A percentile compares a stretch with the other conserved stretches of the same genome.
Conservation (phyloP, 768 basidiomycete species). For the Tulasnella sp. region DNA sequence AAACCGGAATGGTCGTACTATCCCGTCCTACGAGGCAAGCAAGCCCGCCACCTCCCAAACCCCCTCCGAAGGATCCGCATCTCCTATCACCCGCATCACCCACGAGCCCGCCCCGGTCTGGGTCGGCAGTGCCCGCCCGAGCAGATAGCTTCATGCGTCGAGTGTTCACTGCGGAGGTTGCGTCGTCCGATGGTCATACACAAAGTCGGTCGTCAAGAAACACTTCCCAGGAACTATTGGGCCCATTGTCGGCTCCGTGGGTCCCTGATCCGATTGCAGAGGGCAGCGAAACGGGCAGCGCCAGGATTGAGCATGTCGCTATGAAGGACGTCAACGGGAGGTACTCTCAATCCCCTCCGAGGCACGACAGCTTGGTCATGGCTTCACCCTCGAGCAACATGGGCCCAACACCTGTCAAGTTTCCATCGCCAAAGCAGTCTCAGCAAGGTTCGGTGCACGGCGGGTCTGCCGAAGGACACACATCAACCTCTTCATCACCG, state of each 20-base stretch:
- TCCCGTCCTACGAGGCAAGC: background rate
- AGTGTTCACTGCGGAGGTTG: background rate
- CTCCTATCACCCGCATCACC: background rate
- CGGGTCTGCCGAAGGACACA: constrained; percentile 13
- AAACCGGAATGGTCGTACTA: constrained; percentile 19
- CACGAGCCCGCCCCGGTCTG: background rate
- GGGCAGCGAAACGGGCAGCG: background rate
- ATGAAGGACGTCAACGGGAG: background rate
- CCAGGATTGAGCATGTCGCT: background rate
- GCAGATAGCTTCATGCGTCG: background rate
- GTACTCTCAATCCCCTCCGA: background rate
- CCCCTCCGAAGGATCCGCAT: background rate
- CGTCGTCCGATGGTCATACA: background rate
- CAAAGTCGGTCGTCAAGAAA: background rate
- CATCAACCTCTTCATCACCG: background rate
- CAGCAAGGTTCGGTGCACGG: constrained; percentile 18
- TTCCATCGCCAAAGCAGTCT: background rate
- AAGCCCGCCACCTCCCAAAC: background rate
- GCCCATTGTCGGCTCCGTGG: background rate
- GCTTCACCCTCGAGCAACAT: background rate
- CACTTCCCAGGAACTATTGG: background rate
- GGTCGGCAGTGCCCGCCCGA: background rate
- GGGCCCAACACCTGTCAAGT: background rate
- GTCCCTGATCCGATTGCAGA: background rate
- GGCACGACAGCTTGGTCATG: background rate